Evolutionary conservation across 805 yeast species (phyloP).

Genomic region (Candida gorgasii): DNA sequence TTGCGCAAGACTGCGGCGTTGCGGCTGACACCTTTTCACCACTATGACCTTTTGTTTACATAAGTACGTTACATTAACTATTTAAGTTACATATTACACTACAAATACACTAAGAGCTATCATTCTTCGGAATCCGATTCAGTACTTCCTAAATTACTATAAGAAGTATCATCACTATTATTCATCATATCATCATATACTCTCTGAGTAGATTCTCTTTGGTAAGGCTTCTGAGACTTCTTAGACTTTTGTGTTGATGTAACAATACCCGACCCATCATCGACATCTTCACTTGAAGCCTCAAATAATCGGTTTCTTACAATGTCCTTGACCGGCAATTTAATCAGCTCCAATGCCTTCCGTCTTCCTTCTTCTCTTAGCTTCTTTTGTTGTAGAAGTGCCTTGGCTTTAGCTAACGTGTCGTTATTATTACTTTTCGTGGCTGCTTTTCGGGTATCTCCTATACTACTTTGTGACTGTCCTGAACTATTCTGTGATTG

Average conservation of each 20-base stretch:
- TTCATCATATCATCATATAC: neutral
- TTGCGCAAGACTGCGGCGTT: too few species aligned
- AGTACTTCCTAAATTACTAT: constrained; percentile 11
- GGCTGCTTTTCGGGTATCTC: neutral
- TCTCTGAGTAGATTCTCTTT: neutral
- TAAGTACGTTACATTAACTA: too few species aligned
- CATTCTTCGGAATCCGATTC: too few species aligned
- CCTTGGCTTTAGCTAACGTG: neutral
- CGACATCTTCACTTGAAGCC: neutral
- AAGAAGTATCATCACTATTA: constrained; percentile 11
- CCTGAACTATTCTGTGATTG: too few species aligned
- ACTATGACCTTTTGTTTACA: too few species aligned
- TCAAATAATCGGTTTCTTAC: neutral
- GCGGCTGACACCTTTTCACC: too few species aligned
- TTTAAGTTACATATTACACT: too few species aligned
- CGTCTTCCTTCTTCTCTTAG: neutral
- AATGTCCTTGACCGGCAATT: neutral
- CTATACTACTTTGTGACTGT: too few species aligned
- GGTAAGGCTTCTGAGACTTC: neutral
- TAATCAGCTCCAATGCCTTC: neutral
- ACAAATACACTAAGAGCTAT: too few species aligned
- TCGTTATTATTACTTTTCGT: too few species aligned
- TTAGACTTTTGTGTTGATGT: neutral
- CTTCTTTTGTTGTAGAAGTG: neutral
- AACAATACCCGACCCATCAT: neutral